Percentiles rank a stretch among this genome's conserved stretches.
Evolutionary conservation across 2,329 filamentous ascomycete genomes (phyloP).

Genomic region (Fusarium sp.): DNA sequence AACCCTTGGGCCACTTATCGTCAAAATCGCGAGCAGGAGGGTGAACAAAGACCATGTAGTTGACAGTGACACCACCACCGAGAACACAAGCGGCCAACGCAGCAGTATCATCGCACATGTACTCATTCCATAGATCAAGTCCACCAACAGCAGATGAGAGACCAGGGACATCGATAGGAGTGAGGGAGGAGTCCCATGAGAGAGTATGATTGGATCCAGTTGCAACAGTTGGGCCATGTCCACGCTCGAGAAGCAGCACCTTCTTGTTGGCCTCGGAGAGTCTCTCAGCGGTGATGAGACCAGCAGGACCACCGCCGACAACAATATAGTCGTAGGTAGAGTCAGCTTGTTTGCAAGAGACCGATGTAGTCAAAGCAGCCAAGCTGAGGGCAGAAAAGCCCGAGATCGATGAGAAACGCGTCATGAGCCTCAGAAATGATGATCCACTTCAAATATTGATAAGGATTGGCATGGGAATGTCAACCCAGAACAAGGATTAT

Average conservation of each 20-base stretch:
- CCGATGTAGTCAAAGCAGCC: neutral
- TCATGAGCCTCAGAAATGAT: neutral
- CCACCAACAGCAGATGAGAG: slow-evolving; percentile 68
- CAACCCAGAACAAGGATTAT: no score
- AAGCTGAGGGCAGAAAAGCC: neutral
- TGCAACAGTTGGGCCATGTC: slow-evolving; percentile 69
- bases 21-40: slow-evolving; percentile 72
- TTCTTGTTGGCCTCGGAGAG: slow-evolving; percentile 73
- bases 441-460: neutral
- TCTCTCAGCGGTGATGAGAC: slow-evolving; percentile 49
- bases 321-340: slow-evolving; percentile 45
- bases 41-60: slow-evolving; percentile 76
- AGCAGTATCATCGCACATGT: slow-evolving; percentile 40
- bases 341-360: neutral
- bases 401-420: slow-evolving; percentile 17
- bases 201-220: slow-evolving; percentile 73
- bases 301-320: slow-evolving; percentile 42
- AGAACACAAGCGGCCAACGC: slow-evolving; percentile 71
- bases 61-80: slow-evolving; percentile 74
- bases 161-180: slow-evolving; percentile 77
- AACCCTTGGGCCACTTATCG: slow-evolving; percentile 76
- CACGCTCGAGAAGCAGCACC: slow-evolving; percentile 72
- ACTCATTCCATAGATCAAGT: slow-evolving; percentile 70
- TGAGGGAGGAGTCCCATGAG: slow-evolving; percentile 71
- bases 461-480: neutral